A percentile compares a stretch with the other conserved stretches of the same genome.
phyloP scores from a whole-genome alignment of 257 asterid species.

The Ehretia macrophylla region DNA sequence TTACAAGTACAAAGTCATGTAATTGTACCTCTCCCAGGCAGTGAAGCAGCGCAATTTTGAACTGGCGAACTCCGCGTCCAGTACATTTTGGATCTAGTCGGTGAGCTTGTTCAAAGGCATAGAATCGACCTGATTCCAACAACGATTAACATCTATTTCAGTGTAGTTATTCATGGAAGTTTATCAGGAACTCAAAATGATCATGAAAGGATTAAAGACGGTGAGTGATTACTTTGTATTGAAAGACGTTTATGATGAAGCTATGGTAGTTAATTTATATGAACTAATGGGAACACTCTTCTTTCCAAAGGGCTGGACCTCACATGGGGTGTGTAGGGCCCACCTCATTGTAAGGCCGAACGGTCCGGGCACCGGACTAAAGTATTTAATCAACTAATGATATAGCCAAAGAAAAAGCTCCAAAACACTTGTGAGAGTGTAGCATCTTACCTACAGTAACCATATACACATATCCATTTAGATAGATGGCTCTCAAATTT shows the following conservation, averaged over 20 bases:
- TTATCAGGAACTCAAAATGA: neutral
- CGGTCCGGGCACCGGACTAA: too few relatives aligned
- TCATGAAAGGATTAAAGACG: neutral
- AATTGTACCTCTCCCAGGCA: conserved; percentile 81
- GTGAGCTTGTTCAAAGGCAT: conserved; percentile 97
- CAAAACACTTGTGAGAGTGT: neutral
- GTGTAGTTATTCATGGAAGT: neutral
- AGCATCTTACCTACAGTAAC: too few relatives aligned
- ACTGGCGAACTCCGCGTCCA: conserved; percentile 99
- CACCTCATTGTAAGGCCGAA: too few relatives aligned
- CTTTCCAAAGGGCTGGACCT: too few relatives aligned
- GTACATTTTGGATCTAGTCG: conserved; percentile 89
- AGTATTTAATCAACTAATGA: too few relatives aligned
- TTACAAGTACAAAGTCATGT: too few relatives aligned
- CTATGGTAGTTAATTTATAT: neutral
- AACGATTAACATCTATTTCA: neutral
- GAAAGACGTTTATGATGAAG: neutral
- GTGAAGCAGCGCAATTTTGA: conserved; percentile 94
- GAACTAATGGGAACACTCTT: too few relatives aligned
- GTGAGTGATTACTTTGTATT: too few relatives aligned
- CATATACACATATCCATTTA: too few relatives aligned
- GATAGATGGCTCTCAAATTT: too few relatives aligned
- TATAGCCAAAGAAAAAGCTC: neutral
- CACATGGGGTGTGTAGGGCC: too few relatives aligned
- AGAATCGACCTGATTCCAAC: conserved; percentile 74